Evolutionary conservation across 768 basidiomycete genomes (phyloP).

Genomic region (Dioszegia hungarica): DNA sequence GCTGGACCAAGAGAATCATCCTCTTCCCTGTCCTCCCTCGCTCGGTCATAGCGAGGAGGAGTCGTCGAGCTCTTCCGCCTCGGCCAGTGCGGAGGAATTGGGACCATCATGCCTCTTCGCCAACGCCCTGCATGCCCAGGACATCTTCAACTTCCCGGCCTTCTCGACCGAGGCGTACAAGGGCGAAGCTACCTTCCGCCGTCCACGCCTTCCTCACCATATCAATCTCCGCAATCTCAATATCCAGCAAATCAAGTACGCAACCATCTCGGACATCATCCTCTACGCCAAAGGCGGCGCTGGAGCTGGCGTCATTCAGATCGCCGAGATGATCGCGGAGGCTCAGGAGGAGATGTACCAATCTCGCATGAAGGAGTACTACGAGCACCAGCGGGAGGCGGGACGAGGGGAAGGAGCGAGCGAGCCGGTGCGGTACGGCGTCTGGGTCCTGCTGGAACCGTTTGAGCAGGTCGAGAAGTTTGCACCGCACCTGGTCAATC

Average conservation of each 20-base stretch:
- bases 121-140: slow-evolving; percentile 38
- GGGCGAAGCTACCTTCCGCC: slow-evolving; percentile 20
- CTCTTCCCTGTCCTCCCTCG: slow-evolving; percentile 14
- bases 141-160: slow-evolving; percentile 36
- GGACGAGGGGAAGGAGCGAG: slow-evolving; percentile 27
- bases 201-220: slow-evolving; percentile 33
- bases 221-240: slow-evolving; percentile 47
- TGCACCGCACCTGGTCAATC: slow-evolving; percentile 38
- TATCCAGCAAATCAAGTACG: slow-evolving; percentile 49
- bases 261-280: slow-evolving; percentile 48
- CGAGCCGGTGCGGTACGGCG: slow-evolving; percentile 45
- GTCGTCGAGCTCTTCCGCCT: slow-evolving; percentile 7
- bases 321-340: slow-evolving; percentile 43
- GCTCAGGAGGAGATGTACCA: slow-evolving; percentile 43
- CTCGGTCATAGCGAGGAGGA: not conserved
- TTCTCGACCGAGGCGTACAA: not conserved
- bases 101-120: slow-evolving; percentile 30
- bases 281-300: slow-evolving; percentile 40
- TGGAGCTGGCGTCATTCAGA: slow-evolving; percentile 33
- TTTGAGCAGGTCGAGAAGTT: slow-evolving; percentile 40
- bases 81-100: slow-evolving; percentile 11
- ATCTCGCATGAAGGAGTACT: slow-evolving; percentile 34
- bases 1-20: slow-evolving; percentile 14
- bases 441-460: slow-evolving; percentile 48
- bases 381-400: slow-evolving; percentile 7